Evolutionary conservation across 2,329 filamentous ascomycete genomes (phyloP).

Genomic region (Aspergillus proliferans): DNA sequence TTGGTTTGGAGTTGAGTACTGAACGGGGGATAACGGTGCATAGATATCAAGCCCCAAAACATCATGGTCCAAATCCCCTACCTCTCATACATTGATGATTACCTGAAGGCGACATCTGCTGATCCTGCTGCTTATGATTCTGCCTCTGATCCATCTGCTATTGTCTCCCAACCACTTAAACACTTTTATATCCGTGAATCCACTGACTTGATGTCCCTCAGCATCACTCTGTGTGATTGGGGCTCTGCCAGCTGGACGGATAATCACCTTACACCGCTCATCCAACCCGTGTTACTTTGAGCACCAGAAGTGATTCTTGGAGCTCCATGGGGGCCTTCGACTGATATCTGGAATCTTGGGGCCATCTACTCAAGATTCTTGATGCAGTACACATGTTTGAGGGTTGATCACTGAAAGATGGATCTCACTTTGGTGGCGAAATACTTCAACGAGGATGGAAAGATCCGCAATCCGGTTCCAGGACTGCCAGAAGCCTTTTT

Average conservation of each 20-base stretch:
- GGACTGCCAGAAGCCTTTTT: neutral
- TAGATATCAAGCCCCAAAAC: constrained; percentile 21
- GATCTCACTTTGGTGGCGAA: constrained; percentile 4
- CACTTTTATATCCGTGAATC: constrained; percentile 4
- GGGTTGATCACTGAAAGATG: constrained; percentile 1
- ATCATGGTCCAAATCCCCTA: constrained; percentile 18
- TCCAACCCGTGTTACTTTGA: constrained; percentile 17
- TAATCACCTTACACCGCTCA: constrained; percentile 14
- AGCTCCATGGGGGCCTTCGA: constrained; percentile 16
- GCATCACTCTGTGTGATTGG: constrained; percentile 17
- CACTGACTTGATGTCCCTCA: constrained; percentile 4
- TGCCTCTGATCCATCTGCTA: constrained; percentile 1
- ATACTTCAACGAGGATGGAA: constrained; percentile 5
- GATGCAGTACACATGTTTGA: constrained; percentile 9
- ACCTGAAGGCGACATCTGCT: constrained; percentile 1
- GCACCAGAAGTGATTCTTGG: constrained; percentile 22
- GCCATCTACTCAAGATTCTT: constrained; percentile 9
- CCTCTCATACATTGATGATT: constrained; percentile 3
- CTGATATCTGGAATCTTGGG: constrained; percentile 20
- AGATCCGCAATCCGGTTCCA: constrained; percentile 2
- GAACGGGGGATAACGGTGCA: constrained; percentile 3
- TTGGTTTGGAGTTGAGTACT: neutral
- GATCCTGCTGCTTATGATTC: constrained; percentile 3
- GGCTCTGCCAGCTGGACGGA: constrained; percentile 16
- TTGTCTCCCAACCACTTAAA: constrained; percentile 4